Percentiles rank a stretch among this genome's conserved stretches.
phyloP scores from a whole-genome alignment of 768 basidiomycete genomes.

The Plicaturopsis crispa region DNA sequence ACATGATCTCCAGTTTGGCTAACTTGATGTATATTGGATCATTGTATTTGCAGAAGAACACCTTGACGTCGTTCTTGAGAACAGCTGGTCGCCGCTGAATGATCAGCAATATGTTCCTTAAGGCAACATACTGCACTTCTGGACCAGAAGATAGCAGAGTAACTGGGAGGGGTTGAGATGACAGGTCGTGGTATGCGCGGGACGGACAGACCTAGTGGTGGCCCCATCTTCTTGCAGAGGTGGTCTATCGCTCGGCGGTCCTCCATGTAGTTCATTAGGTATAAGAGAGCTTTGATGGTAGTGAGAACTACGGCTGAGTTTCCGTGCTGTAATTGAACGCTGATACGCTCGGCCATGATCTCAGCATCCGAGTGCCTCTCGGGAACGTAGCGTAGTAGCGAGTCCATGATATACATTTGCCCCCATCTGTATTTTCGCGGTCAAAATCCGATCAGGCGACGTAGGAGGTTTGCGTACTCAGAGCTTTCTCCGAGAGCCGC shows the following conservation, averaged over 20 bases:
- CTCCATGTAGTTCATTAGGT: constrained; percentile 99
- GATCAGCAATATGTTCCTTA: constrained; percentile 94
- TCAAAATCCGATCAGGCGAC: constrained; percentile 4
- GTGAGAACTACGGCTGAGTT: constrained; percentile 99
- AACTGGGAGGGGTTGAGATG: constrained; percentile 40
- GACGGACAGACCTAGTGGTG: constrained; percentile 69
- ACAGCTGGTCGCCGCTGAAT: constrained; percentile 92
- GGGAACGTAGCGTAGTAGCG: constrained; percentile 89
- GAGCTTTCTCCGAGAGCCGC: constrained; percentile 93
- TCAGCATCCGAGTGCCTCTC: constrained; percentile 84
- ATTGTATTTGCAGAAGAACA: constrained; percentile 99
- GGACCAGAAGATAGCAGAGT: constrained; percentile 94
- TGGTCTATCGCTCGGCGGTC: constrained; percentile 77
- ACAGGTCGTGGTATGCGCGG: constrained; percentile 1
- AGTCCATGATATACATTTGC: constrained; percentile 96
- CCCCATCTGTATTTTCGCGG: constrained; percentile 69
- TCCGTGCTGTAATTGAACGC: constrained; percentile 92
- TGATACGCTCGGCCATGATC: constrained; percentile 90
- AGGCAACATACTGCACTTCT: constrained; percentile 96
- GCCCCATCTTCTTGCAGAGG: constrained; percentile 97
- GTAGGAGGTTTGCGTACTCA: constrained; percentile 56
- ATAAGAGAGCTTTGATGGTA: constrained; percentile 92
- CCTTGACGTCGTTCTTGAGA: constrained; percentile 94
- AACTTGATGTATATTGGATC: constrained; percentile 99
- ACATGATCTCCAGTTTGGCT: constrained; percentile 98